Evolutionary conservation across 768 basidiomycete genomes (phyloP).

Genomic region (Suillus subalutaceus): DNA sequence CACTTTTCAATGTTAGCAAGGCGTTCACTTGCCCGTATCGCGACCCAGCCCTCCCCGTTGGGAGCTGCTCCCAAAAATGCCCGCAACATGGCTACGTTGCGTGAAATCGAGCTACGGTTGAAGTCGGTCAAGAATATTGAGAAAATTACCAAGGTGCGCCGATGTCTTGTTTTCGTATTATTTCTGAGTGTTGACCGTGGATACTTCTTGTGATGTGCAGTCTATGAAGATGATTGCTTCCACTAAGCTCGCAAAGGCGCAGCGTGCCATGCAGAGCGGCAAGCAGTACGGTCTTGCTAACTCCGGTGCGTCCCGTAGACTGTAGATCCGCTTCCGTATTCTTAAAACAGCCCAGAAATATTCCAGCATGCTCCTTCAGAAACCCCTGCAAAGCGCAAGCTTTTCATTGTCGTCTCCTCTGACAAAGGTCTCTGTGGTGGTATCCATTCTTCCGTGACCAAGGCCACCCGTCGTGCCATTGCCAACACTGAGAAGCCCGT

Average conservation of each 20-base stretch:
- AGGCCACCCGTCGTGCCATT: constrained; percentile 79
- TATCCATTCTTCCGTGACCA: constrained; percentile 96
- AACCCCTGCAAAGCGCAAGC: constrained; percentile 70
- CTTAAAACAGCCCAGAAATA: constrained; percentile 60
- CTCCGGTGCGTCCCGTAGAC: constrained; percentile 55
- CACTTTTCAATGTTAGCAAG: constrained; percentile 50
- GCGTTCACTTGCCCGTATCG: constrained; percentile 48
- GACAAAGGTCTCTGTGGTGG: constrained; percentile 99
- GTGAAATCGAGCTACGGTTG: constrained; percentile 94
- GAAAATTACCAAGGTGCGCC: constrained; percentile 96
- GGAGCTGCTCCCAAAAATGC: constrained; percentile 49
- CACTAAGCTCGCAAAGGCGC: constrained; percentile 93
- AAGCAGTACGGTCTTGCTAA: constrained; percentile 94
- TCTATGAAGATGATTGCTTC: constrained; percentile 99
- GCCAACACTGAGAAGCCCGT: constrained; percentile 51
- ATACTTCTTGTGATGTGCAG: constrained; percentile 39
- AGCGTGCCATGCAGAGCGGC: constrained; percentile 88
- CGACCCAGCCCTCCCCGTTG: constrained; percentile 40
- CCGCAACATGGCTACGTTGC: constrained; percentile 95
- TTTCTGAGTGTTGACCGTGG: constrained; percentile 4
- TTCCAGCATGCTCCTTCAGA: constrained; percentile 79
- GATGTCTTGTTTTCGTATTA: constrained; percentile 19
- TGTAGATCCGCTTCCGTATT: constrained; percentile 10
- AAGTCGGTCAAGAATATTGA: constrained; percentile 98
- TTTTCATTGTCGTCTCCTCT: constrained; percentile 93